A percentile compares a stretch with the other conserved stretches of the same genome.
These are phyloP conservation scores for Phytophthora megakarya DNA, from an alignment of 352 stramenopile genomes.

Conservation along the genomic window DNA sequence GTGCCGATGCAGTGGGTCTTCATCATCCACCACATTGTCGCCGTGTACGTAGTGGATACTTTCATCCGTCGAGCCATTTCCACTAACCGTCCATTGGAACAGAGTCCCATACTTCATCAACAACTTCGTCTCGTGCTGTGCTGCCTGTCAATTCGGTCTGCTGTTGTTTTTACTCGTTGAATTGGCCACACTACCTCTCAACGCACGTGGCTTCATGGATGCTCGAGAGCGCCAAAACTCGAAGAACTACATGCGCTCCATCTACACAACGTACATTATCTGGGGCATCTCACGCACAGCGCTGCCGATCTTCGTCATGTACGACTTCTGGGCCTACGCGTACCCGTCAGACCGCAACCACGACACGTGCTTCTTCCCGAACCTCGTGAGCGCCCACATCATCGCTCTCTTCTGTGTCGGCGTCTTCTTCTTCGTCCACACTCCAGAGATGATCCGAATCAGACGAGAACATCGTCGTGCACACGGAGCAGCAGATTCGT, in stretches of 20 bases:
- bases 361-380: slow-evolving; percentile 79
- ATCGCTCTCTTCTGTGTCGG: slow-evolving; percentile 83
- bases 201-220: slow-evolving; percentile 78
- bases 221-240: slow-evolving; percentile 63
- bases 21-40: slow-evolving; percentile 79
- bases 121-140: slow-evolving; percentile 86
- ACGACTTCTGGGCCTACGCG: slow-evolving; percentile 71
- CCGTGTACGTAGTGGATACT: slow-evolving; percentile 56
- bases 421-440: slow-evolving; percentile 85
- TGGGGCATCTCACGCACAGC: slow-evolving; percentile 77
- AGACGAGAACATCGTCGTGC: slow-evolving; percentile 32
- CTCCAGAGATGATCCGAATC: slow-evolving; percentile 62
- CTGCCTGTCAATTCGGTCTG: slow-evolving; percentile 73
- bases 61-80: neutral
- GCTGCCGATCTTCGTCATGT: slow-evolving; percentile 79
- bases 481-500: slow-evolving; percentile 19
- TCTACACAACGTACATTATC: slow-evolving; percentile 77
- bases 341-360: slow-evolving; percentile 77
- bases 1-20: slow-evolving; percentile 81
- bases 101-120: slow-evolving; percentile 86
- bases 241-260: slow-evolving; percentile 68
- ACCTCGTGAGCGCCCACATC: slow-evolving; percentile 73
- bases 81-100: slow-evolving; percentile 1
- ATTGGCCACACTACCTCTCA: slow-evolving; percentile 77
- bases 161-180: slow-evolving; percentile 84